Evolutionary conservation across 345 rosid species (phyloP), one percentile per base, ranked within the genome.

Genomic region (Ceriops decandra): DNA sequence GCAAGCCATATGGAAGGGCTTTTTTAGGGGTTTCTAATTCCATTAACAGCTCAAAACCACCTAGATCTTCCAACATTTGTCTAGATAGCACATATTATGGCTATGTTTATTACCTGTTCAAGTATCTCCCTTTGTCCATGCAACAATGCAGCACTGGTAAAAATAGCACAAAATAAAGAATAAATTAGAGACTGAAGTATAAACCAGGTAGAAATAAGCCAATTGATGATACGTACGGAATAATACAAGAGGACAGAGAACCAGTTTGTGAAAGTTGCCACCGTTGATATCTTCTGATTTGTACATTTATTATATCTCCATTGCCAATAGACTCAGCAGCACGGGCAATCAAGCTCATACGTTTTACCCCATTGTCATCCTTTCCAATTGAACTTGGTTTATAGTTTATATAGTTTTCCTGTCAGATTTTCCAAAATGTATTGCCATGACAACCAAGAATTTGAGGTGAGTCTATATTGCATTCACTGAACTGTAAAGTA

Each of bases 401-500:
- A 72, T 91, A 91, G 76, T 95, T 95, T 66, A 95, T 68, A 85
- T 95, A 95, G 68, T 95, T 95, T 82, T 95, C 99, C 99, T 95
- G 91, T 82, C 64, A 82, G 10, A 28, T 35, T 21, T 65, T 26
- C 19, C 7, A 49, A 31, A 60, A 63, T 21, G 22, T 54, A 60
- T 20, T 42, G 33, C 47, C 27, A 21, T 42, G 54, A 71, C 32
- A 56, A 52, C 36, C n/a, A 52, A 63, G 49, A n/a, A 52, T 21
- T 38, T 53, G 52, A 68, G 20, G n/a, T 56, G 31, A n/a, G 52
- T 16, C 38, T 27, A 57, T 30, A 21, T 36, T 72, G 10, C 10
- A 33, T 58, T 63, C 15, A 31, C 35, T 1, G 60, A 33, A 52
- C 10, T 6, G 16, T 51, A 27, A 42, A 67, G 54, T n/a, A 49